Evolutionary conservation across 768 basidiomycete species (phyloP), one percentile per base, ranked within the genome.

Genomic region (Phallus indusiatus): DNA sequence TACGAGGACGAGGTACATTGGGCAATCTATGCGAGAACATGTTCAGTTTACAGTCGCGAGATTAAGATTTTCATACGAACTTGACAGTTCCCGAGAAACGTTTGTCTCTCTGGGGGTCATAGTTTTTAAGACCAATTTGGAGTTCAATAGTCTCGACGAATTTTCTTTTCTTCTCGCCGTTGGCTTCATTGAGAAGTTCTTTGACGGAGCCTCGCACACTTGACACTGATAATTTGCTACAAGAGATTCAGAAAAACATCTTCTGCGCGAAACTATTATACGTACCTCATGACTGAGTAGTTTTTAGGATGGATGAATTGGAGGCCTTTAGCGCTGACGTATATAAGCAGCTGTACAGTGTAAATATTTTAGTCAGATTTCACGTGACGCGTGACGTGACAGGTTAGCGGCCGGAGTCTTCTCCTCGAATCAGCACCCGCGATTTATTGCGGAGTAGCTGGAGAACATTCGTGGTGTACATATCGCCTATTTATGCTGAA

Each of bases 31-130:
- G 53, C 64, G 62, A 65, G 22, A 62, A 48, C 34, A 42, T 2
- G 28, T n/a, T 17, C 11, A 52, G 54, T 33, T 24, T 47, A 17
- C 28, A 55, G 7, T 49, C 8, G 12, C 34, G n/a, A 12, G 9
- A 9, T 55, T 11, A 24, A 55, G 24, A 47, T n/a, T 55, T 6
- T n/a, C 28, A 11, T 28, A 72, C 81, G 61, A 64, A 94, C 94
- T 94, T 95, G 77, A 95, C 92, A 54, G 93, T 96, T 69, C 93
- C 93, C 64, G 92, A 94, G 90, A 99, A 98, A 92, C 96, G 96
- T 81, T 98, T 99, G 77, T 99, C 96, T 64, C 96, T 81, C 84
- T 98, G 96, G 67, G 96, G 95, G 75, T 99, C 94, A 79, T 96
- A 96, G 83, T 96, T 96, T 81, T 95, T 96, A 70, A 96, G 82